These are phyloP conservation scores for Cymbopogon flexuosus DNA, from an alignment of 202 grass and related monocot species.

Conservation along the genomic window DNA sequence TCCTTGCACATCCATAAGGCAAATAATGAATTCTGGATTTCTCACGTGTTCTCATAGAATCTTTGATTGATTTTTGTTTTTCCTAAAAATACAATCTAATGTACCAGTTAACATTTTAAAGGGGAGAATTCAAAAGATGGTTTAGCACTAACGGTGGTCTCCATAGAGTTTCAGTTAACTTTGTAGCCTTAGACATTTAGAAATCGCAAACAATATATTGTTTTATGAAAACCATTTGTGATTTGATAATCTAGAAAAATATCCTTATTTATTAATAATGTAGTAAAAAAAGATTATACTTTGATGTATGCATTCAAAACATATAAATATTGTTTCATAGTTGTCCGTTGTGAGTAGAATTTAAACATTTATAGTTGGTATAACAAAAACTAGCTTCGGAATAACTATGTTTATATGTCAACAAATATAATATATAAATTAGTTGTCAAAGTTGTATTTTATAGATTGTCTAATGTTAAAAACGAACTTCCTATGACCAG, in stretches of 20 bases:
- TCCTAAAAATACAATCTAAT: neutral
- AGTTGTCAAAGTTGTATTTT: neutral
- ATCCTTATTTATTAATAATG: neutral
- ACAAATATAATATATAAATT: neutral
- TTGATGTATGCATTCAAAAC: neutral
- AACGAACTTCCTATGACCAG: neutral
- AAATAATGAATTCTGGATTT: neutral
- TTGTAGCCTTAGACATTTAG: conserved; percentile 1
- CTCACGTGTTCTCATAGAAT: neutral
- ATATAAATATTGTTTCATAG: neutral
- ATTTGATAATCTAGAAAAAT: neutral
- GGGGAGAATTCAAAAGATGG: neutral
- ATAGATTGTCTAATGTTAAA: neutral
- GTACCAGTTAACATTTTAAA: neutral
- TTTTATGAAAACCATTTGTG: neutral
- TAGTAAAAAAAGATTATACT: neutral
- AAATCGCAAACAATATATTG: neutral
- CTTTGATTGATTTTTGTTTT: neutral
- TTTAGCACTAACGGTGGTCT: neutral
- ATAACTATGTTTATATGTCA: neutral
- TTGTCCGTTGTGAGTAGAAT: neutral
- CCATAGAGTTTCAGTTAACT: neutral
- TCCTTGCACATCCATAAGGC: neutral
- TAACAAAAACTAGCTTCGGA: neutral
- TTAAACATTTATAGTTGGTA: neutral